Evolutionary conservation across 176 grass and related monocot genomes (phyloP), one percentile per base, ranked within the genome.

Genomic region (maize (Zea mays)): DNA sequence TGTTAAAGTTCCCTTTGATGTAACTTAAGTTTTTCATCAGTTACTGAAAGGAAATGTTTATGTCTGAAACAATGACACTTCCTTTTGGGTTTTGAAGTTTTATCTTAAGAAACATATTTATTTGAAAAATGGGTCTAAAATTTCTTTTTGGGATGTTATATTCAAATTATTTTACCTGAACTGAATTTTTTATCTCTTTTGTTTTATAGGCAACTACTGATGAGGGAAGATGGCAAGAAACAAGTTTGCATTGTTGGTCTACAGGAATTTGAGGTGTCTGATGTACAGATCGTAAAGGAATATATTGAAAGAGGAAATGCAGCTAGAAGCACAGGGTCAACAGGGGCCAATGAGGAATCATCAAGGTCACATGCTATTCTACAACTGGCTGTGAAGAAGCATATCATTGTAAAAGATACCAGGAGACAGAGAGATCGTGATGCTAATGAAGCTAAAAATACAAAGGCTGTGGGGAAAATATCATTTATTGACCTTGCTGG

Each of bases 211-310:
- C 93, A 99, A 45, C 76, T 99, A 12, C 85, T 89, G 14, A 99
- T 99, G 96, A 99, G 96, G 71, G 96, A 99, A 80, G 96, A 99
- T 85, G 96, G 96, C 68, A 99, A 77, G 67, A 93, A 99, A 62
- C 96, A 99, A 87, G 96, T 95, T 73, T 99, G 96, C 77, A 99
- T 99, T 69, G 96, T 99, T 57, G 96, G 96, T 67, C 35, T 99
- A 44, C 96, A 99, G n/a, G n/a, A n/a, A n/a, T n/a, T n/a, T n/a
- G n/a, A n/a, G n/a, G n/a, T n/a, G n/a, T n/a, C n/a, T n/a, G n/a
- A n/a, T n/a, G n/a, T n/a, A n/a, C n/a, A n/a, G n/a, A n/a, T n/a
- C n/a, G n/a, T n/a, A n/a, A n/a, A n/a, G n/a, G n/a, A n/a, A n/a
- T n/a, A n/a, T n/a, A n/a, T n/a, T n/a, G n/a, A n/a, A n/a, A n/a